A percentile compares a stretch with the other conserved stretches of the same genome.
phyloP scores from a whole-genome alignment of 2,329 filamentous ascomycete species.

The Epichloe hybrida region DNA sequence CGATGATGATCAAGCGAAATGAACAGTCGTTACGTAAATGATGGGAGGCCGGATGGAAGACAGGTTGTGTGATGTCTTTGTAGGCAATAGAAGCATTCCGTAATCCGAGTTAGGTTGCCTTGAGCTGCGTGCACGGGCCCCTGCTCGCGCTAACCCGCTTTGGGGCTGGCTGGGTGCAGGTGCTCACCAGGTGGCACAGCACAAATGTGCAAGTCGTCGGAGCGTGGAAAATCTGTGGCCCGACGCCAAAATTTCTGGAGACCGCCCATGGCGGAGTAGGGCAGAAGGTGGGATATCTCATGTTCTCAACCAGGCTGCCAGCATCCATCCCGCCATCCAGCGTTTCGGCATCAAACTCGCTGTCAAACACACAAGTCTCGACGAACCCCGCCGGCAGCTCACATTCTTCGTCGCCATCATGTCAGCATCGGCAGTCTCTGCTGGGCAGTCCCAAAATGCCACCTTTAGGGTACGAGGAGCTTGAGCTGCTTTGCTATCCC shows the following conservation, averaged over 20 bases:
- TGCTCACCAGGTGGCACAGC: conserved; percentile 1
- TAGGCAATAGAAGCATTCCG: conserved; percentile 23
- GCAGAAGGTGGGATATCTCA: conserved; percentile 27
- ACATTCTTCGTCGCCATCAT: conserved; percentile 33
- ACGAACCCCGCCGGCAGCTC: conserved; percentile 12
- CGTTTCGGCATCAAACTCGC: conserved; percentile 17
- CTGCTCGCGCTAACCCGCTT: conserved; percentile 12
- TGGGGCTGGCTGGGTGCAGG: conserved; percentile 5
- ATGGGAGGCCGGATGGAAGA: background rate
- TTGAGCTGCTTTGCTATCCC: conserved; percentile 7
- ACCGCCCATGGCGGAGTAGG: conserved; percentile 21
- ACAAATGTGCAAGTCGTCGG: conserved; percentile 12
- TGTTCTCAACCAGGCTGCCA: conserved; percentile 21
- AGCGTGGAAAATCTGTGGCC: conserved; percentile 26
- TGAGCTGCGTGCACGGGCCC: conserved; percentile 23
- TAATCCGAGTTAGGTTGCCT: conserved; percentile 25
- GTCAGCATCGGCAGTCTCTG: conserved; percentile 28
- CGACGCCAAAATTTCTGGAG: conserved; percentile 28
- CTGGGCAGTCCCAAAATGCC: conserved; percentile 33
- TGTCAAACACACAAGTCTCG: conserved; percentile 15
- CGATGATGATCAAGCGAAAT: background rate
- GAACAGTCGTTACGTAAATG: background rate
- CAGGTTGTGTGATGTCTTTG: conserved; percentile 9
- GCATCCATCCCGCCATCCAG: conserved; percentile 9
- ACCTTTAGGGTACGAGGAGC: conserved; percentile 40